These are phyloP conservation scores for Arabidopsis thaliana DNA, from an alignment of 345 rosid species.

Conservation along the genomic window DNA sequence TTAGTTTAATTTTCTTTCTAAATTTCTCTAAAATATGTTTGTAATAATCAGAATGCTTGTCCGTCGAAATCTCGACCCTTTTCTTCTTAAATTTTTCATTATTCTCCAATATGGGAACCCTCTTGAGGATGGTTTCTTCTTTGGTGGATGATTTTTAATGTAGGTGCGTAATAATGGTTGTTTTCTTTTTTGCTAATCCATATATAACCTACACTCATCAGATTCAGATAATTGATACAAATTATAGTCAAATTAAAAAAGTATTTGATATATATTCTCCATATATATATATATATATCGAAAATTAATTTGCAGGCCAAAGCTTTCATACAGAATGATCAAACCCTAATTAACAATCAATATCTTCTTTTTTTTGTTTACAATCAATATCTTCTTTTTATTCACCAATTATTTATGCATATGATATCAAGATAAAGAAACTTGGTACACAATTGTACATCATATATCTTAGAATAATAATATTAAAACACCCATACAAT, in stretches of 20 bases:
- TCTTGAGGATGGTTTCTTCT: no score
- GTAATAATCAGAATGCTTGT: no score
- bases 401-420: background rate
- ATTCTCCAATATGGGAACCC: no score
- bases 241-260: background rate
- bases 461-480: slow-evolving; percentile 1
- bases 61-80: no score
- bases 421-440: slow-evolving; percentile 3
- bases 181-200: no score
- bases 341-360: slow-evolving; percentile 15
- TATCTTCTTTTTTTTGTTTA: slow-evolving; percentile 1
- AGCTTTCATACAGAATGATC: slow-evolving; percentile 4
- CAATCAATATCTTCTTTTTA: slow-evolving; percentile 10
- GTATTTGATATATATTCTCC: background rate
- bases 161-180: no score
- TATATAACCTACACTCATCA: background rate
- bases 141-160: no score
- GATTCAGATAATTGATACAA: background rate
- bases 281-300: background rate
- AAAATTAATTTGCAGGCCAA: background rate
- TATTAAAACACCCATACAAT: background rate
- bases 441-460: background rate
- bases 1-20: no score
- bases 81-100: no score
- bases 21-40: no score